Conservation (phyloP, 2,329 filamentous ascomycete species). For the Apiospora sp. region DNA sequence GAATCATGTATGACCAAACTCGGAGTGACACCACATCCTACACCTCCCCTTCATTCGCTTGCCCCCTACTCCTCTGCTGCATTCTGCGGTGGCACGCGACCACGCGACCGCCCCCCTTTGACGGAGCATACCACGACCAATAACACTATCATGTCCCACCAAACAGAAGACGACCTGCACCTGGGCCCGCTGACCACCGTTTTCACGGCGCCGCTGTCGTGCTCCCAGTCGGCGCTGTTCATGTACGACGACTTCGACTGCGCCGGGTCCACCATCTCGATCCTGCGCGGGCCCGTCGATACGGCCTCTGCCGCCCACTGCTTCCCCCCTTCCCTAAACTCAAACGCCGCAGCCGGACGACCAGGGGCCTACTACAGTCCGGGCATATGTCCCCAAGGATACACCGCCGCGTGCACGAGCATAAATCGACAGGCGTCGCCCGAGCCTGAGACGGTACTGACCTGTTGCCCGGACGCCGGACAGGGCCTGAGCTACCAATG, state of each 20-base stretch:
- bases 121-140: neutral
- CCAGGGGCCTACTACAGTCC: slow-evolving; percentile 12
- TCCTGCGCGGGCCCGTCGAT: slow-evolving; percentile 9
- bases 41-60: neutral
- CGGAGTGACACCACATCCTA: neutral
- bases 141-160: neutral
- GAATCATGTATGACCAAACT: neutral
- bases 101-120: neutral
- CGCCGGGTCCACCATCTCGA: neutral
- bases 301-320: neutral
- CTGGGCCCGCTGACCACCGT: slow-evolving; percentile 14
- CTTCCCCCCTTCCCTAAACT: neutral
- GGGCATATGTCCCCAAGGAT: neutral
- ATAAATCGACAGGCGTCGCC: neutral
- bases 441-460: slow-evolving; percentile 2
- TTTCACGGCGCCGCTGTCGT: slow-evolving; percentile 1
- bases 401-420: neutral
- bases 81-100: neutral
- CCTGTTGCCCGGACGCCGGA: neutral
- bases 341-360: neutral
- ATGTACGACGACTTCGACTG: slow-evolving; percentile 4
- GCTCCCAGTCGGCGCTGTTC: neutral
- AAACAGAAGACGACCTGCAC: neutral
- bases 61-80: neutral
- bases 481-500: neutral